Evolutionary conservation across 2,329 filamentous ascomycete species (phyloP).

Genomic region (Apiospora saccharicola): DNA sequence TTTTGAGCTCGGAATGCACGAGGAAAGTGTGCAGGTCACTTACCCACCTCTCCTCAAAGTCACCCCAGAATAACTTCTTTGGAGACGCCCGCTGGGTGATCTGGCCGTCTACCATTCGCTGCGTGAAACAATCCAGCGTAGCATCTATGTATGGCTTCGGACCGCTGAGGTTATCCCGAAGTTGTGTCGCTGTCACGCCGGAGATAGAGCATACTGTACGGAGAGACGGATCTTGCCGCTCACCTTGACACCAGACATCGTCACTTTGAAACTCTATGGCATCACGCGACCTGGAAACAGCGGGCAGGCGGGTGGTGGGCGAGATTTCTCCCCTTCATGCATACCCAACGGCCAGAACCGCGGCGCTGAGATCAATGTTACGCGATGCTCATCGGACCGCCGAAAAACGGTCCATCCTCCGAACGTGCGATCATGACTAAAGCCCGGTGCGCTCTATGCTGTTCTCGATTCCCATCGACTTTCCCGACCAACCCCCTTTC

Average conservation of each 20-base stretch:
- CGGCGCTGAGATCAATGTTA: conserved; percentile 8
- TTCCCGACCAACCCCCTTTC: background rate
- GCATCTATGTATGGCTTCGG: conserved; percentile 16
- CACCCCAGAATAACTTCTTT: conserved; percentile 17
- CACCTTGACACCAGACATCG: background rate
- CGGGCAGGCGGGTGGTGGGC: background rate
- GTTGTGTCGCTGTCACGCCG: conserved; percentile 6
- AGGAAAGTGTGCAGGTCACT: background rate
- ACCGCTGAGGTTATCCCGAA: conserved; percentile 19
- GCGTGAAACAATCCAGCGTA: conserved; percentile 13
- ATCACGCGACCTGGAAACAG: conserved; percentile 11
- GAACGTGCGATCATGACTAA: conserved; percentile 18
- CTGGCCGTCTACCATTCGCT: conserved; percentile 2
- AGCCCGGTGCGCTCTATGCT: background rate
- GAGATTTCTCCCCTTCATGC: background rate
- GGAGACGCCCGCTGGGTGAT: background rate
- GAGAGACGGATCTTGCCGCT: background rate
- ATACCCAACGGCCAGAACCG: background rate
- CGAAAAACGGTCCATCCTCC: conserved; percentile 14
- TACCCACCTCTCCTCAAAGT: conserved; percentile 8
- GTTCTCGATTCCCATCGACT: conserved; percentile 15
- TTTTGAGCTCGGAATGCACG: conserved; percentile 11
- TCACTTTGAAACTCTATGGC: background rate
- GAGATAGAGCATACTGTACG: conserved; percentile 6
- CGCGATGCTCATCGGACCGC: conserved; percentile 1